Evolutionary conservation across 108 stramenopile genomes (phyloP).

Genomic region (Tribonema minus): DNA sequence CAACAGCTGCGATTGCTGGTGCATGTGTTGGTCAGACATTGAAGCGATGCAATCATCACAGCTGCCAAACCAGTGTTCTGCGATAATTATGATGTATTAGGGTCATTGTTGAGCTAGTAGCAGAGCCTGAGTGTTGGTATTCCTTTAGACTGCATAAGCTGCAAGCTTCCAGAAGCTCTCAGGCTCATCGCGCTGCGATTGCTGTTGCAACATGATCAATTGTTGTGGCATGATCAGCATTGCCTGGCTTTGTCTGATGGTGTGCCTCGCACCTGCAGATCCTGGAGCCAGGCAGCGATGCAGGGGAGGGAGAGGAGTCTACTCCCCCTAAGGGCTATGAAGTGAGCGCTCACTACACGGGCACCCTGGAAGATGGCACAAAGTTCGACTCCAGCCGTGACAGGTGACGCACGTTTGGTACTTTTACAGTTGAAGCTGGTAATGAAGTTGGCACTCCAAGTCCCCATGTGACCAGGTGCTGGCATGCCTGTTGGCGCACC

Average conservation of each 20-base stretch:
- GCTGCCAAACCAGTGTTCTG: no score
- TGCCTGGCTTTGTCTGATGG: neutral
- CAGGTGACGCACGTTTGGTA: neutral
- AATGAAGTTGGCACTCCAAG: neutral
- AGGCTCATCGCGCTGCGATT: neutral
- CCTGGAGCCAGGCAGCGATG: neutral
- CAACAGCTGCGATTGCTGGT: no score
- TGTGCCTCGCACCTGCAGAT: neutral
- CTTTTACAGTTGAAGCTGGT: neutral
- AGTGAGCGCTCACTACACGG: slow-evolving; percentile 47
- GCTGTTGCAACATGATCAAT: neutral
- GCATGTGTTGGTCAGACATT: no score
- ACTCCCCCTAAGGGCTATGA: neutral
- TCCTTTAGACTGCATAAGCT: no score
- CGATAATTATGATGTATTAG: no score
- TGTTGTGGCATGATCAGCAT: no score
- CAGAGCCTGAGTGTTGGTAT: no score
- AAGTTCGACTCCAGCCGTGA: slow-evolving; percentile 39
- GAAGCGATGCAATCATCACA: no score
- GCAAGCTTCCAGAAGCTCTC: neutral
- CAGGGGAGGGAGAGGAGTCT: neutral
- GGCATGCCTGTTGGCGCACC: neutral
- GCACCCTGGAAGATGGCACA: slow-evolving; percentile 30
- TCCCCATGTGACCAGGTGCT: neutral
- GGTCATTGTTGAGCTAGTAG: no score